Percentiles rank a stretch among this genome's conserved stretches.
Evolutionary conservation across 257 asterid species (phyloP).

Genomic region (Capsicum pubescens): DNA sequence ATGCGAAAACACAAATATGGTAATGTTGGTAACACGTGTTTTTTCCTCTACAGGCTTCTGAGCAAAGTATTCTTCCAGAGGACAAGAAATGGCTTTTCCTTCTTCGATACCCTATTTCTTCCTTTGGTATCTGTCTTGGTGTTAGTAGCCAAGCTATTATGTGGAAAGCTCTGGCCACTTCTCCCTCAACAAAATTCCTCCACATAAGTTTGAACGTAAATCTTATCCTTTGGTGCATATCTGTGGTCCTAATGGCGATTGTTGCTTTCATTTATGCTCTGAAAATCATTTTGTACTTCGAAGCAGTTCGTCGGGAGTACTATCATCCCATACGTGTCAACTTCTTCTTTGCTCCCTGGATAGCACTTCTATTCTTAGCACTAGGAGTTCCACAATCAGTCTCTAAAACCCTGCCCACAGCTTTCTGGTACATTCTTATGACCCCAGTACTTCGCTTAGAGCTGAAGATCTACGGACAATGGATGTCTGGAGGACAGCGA

Average conservation of each 20-base stretch:
- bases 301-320: constrained; percentile 93
- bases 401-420: constrained; percentile 40
- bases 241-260: constrained; percentile 50
- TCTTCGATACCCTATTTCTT: constrained; percentile 72
- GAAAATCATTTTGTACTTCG: constrained; percentile 74
- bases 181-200: constrained; percentile 67
- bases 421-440: constrained; percentile 80
- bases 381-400: constrained; percentile 65
- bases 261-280: constrained; percentile 52
- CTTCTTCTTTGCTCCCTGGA: constrained; percentile 96
- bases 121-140: constrained; percentile 88
- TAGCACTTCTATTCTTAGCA: constrained; percentile 67
- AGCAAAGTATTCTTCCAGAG: constrained; percentile 69
- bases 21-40: not conserved
- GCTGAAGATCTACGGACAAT: constrained; percentile 88
- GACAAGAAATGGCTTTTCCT: constrained; percentile 90
- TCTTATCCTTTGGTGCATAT: constrained; percentile 65
- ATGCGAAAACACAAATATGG: not conserved
- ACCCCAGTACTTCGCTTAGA: constrained; percentile 67
- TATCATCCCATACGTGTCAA: constrained; percentile 86
- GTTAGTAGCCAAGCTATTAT: constrained; percentile 89
- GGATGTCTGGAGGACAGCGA: constrained; percentile 95
- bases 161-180: constrained; percentile 78
- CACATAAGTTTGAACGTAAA: constrained; percentile 54
- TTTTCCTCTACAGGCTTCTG: constrained; percentile 54